These are phyloP conservation scores for Serendipita vermifera DNA, from an alignment of 768 basidiomycete genomes.

Conservation along the genomic window DNA sequence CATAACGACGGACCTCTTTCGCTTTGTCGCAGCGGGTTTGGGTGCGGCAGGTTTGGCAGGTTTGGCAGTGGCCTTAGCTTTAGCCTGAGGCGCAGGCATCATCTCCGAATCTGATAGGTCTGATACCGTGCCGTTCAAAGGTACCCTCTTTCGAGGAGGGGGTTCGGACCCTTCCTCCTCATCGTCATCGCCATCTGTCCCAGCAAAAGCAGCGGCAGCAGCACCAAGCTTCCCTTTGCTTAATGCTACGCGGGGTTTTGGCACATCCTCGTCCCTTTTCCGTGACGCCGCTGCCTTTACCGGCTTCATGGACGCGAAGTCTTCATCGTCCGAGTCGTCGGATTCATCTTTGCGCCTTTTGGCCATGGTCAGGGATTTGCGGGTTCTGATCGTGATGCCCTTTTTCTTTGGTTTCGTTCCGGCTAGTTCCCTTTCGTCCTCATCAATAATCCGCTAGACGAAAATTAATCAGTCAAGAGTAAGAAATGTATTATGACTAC, in stretches of 20 bases:
- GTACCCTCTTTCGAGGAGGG: conserved; percentile 14
- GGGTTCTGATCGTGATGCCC: conserved; percentile 41
- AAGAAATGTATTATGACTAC: conserved; percentile 20
- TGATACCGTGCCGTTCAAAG: conserved; percentile 11
- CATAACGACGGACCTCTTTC: conserved; percentile 45
- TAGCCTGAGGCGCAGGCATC: conserved; percentile 10
- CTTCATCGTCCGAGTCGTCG: conserved; percentile 41
- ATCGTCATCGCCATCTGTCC: background rate
- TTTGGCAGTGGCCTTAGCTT: conserved; percentile 25
- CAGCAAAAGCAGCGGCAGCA: background rate
- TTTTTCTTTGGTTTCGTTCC: conserved; percentile 45
- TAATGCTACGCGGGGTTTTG: conserved; percentile 35
- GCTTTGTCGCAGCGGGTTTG: conserved; percentile 33
- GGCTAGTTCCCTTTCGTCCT: conserved; percentile 33
- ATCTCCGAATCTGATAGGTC: conserved; percentile 17
- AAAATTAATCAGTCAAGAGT: conserved; percentile 19
- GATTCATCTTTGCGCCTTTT: conserved; percentile 27
- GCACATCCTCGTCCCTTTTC: conserved; percentile 39
- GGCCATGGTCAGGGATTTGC: conserved; percentile 35
- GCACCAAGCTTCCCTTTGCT: conserved; percentile 17
- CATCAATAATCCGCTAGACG: conserved; percentile 32
- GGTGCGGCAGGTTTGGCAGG: conserved; percentile 23
- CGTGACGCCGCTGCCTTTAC: conserved; percentile 20
- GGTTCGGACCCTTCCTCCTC: background rate
- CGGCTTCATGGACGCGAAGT: conserved; percentile 38